Evolutionary conservation across 1,139 yeast species (phyloP).

Genomic region (Candida albicans): DNA sequence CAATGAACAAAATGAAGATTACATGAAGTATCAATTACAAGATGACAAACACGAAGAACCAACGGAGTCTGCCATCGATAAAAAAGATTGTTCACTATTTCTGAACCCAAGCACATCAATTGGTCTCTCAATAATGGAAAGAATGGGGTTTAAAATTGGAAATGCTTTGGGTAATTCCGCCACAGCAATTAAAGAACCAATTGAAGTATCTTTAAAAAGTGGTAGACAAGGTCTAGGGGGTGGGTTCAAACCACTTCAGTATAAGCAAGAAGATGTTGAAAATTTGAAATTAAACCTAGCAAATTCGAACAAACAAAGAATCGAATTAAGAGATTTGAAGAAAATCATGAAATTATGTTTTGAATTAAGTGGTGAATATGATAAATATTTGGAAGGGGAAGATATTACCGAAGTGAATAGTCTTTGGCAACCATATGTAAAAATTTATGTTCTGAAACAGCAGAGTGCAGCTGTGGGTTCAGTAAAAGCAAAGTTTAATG

Average conservation of each 20-base stretch:
- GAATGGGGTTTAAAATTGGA: conserved; percentile 56
- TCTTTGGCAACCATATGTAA: conserved; percentile 28
- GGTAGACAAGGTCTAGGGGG: conserved; percentile 15
- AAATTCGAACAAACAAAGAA: not conserved
- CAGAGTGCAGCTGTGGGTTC: not conserved
- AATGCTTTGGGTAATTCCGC: conserved; percentile 35
- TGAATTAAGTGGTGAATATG: conserved; percentile 29
- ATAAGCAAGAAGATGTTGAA: conserved; percentile 2
- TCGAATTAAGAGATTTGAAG: conserved; percentile 5
- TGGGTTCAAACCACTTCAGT: not conserved
- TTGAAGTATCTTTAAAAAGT: conserved; percentile 12
- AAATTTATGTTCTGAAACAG: not conserved
- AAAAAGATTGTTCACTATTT: conserved; percentile 15
- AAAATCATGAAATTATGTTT: conserved; percentile 25
- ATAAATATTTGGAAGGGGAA: conserved; percentile 10
- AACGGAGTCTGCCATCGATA: not conserved
- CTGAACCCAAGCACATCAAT: conserved; percentile 23
- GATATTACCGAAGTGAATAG: conserved; percentile 17
- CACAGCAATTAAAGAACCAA: conserved; percentile 22
- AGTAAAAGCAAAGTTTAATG: not conserved
- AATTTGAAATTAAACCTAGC: conserved; percentile 2
- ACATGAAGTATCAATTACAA: conserved; percentile 1
- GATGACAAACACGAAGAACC: not conserved
- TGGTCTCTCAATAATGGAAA: conserved; percentile 53
- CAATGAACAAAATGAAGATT: conserved; percentile 3